Conservation (phyloP, 2,329 filamentous ascomycete species). For the Talaromyces sp. region DNA sequence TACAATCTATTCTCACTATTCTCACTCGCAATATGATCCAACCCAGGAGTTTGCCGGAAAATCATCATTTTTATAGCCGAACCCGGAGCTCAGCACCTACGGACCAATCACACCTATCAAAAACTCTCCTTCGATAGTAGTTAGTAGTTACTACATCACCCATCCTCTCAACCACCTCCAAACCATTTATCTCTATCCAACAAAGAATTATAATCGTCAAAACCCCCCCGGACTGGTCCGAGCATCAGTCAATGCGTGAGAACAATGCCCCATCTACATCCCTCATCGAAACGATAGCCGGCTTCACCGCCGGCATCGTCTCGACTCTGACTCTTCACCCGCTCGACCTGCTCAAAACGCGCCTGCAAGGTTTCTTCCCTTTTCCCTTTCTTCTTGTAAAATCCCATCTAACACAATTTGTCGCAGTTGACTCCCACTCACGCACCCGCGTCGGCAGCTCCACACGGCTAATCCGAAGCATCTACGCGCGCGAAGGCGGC, state of each 20-base stretch:
- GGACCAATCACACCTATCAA: not conserved
- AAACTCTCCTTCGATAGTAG: not conserved
- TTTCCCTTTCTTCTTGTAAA: not conserved
- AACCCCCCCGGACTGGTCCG: no score
- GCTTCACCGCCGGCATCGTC: constrained; percentile 79
- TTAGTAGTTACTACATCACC: not conserved
- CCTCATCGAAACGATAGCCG: constrained; percentile 79
- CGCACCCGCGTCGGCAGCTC: constrained; percentile 48
- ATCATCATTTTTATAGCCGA: not conserved
- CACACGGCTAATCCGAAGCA: constrained; percentile 46
- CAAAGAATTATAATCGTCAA: not conserved
- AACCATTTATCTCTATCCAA: not conserved
- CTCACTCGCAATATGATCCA: not conserved
- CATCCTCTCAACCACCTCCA: not conserved
- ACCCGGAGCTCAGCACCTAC: not conserved
- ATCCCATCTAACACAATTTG: constrained; percentile 13
- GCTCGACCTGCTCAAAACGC: constrained; percentile 92
- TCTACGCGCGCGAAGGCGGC: constrained; percentile 50
- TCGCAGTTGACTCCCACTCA: constrained; percentile 45
- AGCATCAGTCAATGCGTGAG: constrained; percentile 30
- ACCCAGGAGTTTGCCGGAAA: not conserved
- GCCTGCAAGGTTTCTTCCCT: constrained; percentile 68
- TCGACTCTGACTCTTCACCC: constrained; percentile 86
- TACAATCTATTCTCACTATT: not conserved
- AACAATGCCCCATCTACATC: constrained; percentile 63